phyloP scores from a whole-genome alignment of 2,329 filamentous ascomycete species.

The Pestalotiopsis sp. region DNA sequence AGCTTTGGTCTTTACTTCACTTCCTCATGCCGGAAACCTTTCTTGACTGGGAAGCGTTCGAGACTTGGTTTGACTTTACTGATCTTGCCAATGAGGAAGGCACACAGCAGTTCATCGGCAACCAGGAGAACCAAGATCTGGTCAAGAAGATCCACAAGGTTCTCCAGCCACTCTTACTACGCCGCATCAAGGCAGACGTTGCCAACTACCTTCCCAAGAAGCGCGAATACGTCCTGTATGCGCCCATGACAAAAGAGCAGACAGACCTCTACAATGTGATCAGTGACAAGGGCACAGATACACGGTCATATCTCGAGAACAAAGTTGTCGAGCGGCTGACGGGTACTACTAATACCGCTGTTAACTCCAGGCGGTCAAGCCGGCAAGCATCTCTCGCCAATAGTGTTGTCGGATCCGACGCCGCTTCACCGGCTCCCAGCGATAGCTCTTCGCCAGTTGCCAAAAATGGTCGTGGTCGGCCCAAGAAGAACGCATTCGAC shows the following conservation, averaged over 20 bases:
- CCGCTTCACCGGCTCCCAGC: conserved; percentile 19
- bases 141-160: conserved; percentile 91
- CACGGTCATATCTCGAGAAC: conserved; percentile 77
- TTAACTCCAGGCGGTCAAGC: conserved; percentile 31
- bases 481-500: conserved; percentile 22
- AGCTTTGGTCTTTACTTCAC: conserved; percentile 92
- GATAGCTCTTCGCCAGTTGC: conserved; percentile 57
- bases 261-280: conserved; percentile 80
- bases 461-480: conserved; percentile 20
- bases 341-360: conserved; percentile 45
- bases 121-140: conserved; percentile 74
- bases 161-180: conserved; percentile 84
- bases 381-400: conserved; percentile 40
- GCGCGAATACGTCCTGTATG: conserved; percentile 92
- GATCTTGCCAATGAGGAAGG: conserved; percentile 82
- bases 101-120: conserved; percentile 75
- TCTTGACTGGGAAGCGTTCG: conserved; percentile 88
- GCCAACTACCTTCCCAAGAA: conserved; percentile 92
- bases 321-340: conserved; percentile 70
- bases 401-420: conserved; percentile 26
- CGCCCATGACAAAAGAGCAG: conserved; percentile 87
- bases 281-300: conserved; percentile 56
- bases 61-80: conserved; percentile 96
- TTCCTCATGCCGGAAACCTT: conserved; percentile 93
- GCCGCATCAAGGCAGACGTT: conserved; percentile 90